Base-by-base conservation (phyloP, 306 rosid species). In the Sicyos edulis region DNA sequence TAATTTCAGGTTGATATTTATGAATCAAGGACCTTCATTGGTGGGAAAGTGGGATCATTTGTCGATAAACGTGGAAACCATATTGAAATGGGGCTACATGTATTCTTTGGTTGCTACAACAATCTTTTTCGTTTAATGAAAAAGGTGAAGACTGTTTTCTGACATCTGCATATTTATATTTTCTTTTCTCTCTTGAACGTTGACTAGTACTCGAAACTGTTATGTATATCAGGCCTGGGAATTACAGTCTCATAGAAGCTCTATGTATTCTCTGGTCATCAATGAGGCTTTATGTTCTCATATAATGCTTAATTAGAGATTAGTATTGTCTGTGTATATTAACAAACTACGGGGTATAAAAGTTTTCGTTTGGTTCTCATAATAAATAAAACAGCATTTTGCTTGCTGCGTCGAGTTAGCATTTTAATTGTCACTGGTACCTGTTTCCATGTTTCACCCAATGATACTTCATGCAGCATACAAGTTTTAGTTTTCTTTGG, bases 71-170 rank as follows among this genome's bases (percentile, higher is more conserved):
- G 74, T 59, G 99, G 99, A 71, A 93, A 93, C 75, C 97, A 93
- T 82, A 88, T 93, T 77, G 99, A 93, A 82, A 93, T 93, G 99
- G 99, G 99, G 79, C 81, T 93, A 67, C 99, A 93, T 65, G 99
- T 93, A 71, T 93, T 93, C 86, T 93, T 93, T 50, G 99, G 99
- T 53, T 93, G 53, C 82, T 93, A 93, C 79, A 93, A 75, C 85
- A 93, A 93, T 89, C 97, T 93, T 79, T 93, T 88, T 84, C 92
- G 98, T 45, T 82, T 93, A 77, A 72, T 93, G 98, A 93, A 89
- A 84, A 93, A 93, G 97, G 99, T 93, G 73, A 82, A 44, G 74
- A 21, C 6, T 5, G 44, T 57, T 16, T 19, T 58, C 72, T 22
- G 53, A 4, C 56, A 67, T 47, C 13, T 22, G 40, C 22, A 67